Evolutionary conservation across 2,329 filamentous ascomycete species (phyloP).

Genomic region (Verticillium nubilum): DNA sequence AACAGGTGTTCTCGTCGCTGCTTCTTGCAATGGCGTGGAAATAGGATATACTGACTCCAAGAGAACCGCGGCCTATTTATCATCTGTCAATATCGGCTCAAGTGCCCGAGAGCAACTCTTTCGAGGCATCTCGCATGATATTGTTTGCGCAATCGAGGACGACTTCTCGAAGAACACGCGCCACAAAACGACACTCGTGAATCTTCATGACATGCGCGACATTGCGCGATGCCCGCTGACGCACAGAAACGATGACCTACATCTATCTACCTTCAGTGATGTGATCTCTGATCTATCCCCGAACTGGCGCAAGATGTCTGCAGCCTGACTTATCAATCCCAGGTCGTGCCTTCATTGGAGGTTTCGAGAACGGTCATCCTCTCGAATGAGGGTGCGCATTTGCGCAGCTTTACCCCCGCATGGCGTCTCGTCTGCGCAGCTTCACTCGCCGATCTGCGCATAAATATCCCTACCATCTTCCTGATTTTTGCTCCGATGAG

Average conservation of each 20-base stretch:
- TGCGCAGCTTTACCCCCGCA: neutral
- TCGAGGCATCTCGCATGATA: neutral
- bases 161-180: neutral
- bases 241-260: neutral
- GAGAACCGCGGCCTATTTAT: too few relatives aligned
- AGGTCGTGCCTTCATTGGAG: neutral
- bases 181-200: neutral
- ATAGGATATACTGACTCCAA: too few relatives aligned
- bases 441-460: neutral
- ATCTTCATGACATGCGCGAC: neutral
- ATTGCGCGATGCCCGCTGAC: constrained; percentile 1
- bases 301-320: neutral
- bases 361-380: neutral
- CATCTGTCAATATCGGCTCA: too few relatives aligned
- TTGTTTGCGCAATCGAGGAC: neutral
- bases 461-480: neutral
- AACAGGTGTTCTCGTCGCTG: neutral
- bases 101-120: neutral
- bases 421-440: neutral
- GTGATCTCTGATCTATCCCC: neutral
- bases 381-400: neutral
- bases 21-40: neutral
- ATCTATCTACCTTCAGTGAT: neutral
- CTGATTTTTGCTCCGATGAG: neutral
- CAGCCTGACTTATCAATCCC: neutral